Evolutionary conservation across 2,329 filamentous ascomycete species (phyloP), one percentile per base, ranked within the genome.

Genomic region (Pyrenochaeta sp.): DNA sequence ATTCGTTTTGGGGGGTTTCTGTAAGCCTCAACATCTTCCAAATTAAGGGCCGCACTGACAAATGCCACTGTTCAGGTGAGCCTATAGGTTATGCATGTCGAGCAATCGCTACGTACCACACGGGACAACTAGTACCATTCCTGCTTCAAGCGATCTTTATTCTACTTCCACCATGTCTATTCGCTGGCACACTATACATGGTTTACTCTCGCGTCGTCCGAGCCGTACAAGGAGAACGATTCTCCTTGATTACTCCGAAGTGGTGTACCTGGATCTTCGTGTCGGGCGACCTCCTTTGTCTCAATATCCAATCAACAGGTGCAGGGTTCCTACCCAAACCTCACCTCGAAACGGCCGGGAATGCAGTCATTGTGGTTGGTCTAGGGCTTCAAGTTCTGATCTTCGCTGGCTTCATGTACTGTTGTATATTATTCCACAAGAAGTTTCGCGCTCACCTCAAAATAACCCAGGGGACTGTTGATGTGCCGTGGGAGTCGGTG

Each of bases 301-400:
- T 84, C 49, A 19, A 75, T 2, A 60, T 81, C 3, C 81, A 83
- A 56, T 68, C 67, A 6, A 63, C 63, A 23, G 77, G 77, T 13
- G 75, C 73, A 9, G 75, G 69, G 23, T 69, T 73, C 7, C 51
- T 75, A 3, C 36, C 44, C 3, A 45, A 47, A 6, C n/a, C 22
- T 1, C 29, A 41, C 4, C 15, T 32, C 8, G 22, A n/a, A 6
- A 40, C 36, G 10, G 42, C 32, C 10, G 47, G 45, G 6, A 41
- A 56, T 3, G 23, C 4, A 1, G 67, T 84, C 26, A 74, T 85
- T n/a, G 61, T 84, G 6, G 75, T 48, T 1, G 82, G 83, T 1
- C 66, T 86, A 3, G 58, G 77, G 19, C 57, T 83, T n/a, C 83
- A 86, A 57, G 69, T 85, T n/a, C 22, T 80, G 23, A 73, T 80